Percentiles rank a stretch among this genome's conserved stretches.
phyloP scores from a whole-genome alignment of 306 rosid species.

The Trichosanthes truncata region DNA sequence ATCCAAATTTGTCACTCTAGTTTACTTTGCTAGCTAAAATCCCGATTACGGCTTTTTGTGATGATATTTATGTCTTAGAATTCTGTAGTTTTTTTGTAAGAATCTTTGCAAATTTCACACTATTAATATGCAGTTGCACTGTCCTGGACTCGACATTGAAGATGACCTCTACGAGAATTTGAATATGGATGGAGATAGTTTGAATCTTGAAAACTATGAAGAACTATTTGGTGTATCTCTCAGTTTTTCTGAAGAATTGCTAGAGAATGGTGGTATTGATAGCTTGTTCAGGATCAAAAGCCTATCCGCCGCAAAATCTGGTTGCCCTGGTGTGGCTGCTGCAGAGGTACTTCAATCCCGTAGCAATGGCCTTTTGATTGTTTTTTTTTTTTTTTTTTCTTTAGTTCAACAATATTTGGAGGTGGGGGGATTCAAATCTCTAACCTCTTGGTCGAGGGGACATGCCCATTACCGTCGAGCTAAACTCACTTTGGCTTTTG shows the following conservation, averaged over 20 bases:
- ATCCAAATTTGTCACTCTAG: background rate
- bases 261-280: conserved; percentile 85
- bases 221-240: conserved; percentile 81
- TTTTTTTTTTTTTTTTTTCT: no score
- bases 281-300: conserved; percentile 69
- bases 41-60: background rate
- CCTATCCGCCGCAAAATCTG: conserved; percentile 53
- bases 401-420: no score
- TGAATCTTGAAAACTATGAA: conserved; percentile 73
- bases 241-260: conserved; percentile 72
- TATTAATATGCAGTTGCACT: conserved; percentile 46
- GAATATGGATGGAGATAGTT: conserved; percentile 53
- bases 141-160: conserved; percentile 22
- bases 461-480: no score
- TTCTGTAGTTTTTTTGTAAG: background rate
- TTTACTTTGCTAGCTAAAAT: conserved; percentile 15
- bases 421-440: no score
- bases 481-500: no score
- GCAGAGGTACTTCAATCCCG: conserved; percentile 55
- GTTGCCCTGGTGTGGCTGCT: conserved; percentile 48
- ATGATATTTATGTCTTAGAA: background rate
- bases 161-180: conserved; percentile 31
- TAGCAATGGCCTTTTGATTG: background rate
- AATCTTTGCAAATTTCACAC: conserved; percentile 14
- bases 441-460: no score